phyloP scores from a whole-genome alignment of 176 grass and related monocot species.

The Avena sativa region DNA sequence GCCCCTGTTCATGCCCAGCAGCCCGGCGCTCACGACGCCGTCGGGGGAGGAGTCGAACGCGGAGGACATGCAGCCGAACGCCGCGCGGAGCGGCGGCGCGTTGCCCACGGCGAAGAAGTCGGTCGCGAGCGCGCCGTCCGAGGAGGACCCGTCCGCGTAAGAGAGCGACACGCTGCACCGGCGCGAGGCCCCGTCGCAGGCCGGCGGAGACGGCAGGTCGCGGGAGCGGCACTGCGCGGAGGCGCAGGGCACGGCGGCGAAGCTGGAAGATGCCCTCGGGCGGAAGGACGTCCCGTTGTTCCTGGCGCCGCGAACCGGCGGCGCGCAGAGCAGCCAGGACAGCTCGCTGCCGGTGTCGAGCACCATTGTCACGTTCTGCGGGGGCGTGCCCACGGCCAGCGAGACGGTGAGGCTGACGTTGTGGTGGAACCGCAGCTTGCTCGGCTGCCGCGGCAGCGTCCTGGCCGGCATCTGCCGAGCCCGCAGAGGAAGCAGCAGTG shows the following conservation, averaged over 20 bases:
- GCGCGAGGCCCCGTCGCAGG: conserved; percentile 62
- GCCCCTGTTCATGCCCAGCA: conserved; percentile 94
- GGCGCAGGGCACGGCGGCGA: conserved; percentile 75
- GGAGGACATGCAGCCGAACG: conserved; percentile 83
- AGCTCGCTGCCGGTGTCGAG: conserved; percentile 99
- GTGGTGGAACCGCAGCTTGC: conserved; percentile 96
- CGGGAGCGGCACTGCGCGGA: conserved; percentile 70
- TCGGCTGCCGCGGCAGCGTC: conserved; percentile 59
- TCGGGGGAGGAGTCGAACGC: conserved; percentile 69
- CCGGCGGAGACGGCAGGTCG: conserved; percentile 68
- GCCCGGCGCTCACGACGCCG: conserved; percentile 52
- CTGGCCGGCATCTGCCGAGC: conserved; percentile 60
- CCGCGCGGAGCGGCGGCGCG: conserved; percentile 58
- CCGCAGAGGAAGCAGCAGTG: conserved; percentile 58
- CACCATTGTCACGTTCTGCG: conserved; percentile 88
- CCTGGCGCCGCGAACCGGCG: not conserved
- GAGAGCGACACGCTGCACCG: conserved; percentile 74
- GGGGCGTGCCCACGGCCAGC: conserved; percentile 78
- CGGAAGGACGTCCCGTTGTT: conserved; percentile 40
- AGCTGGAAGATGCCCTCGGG: conserved; percentile 55
- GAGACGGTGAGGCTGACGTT: conserved; percentile 91
- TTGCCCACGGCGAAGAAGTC: conserved; percentile 75
- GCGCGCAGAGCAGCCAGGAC: conserved; percentile 78
- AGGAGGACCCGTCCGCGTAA: conserved; percentile 84
- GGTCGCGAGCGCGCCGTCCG: conserved; percentile 79